Conservation (phyloP, 805 yeast genomes). For the Metschnikowia matae region DNA sequence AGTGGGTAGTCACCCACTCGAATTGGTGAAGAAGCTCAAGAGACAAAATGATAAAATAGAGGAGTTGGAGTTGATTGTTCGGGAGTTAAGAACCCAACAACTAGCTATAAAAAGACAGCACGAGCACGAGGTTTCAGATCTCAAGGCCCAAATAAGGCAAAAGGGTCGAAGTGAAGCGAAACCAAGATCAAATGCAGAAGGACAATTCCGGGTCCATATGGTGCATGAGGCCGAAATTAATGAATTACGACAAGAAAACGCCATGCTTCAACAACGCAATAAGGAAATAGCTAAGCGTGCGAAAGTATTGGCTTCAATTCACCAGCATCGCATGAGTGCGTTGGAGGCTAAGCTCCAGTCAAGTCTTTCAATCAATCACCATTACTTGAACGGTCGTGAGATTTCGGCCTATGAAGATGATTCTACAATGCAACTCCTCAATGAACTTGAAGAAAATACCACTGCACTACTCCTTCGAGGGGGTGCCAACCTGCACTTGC, state of each 20-base stretch:
- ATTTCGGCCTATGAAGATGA: constrained; percentile 1
- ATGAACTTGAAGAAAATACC: neutral
- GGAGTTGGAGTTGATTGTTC: constrained; percentile 11
- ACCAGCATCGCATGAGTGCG: constrained; percentile 7
- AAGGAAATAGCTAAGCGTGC: constrained; percentile 9
- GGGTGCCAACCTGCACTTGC: neutral
- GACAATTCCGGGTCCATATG: neutral
- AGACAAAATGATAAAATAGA: constrained; percentile 13
- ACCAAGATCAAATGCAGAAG: neutral
- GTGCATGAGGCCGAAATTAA: constrained; percentile 4
- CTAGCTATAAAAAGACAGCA: neutral
- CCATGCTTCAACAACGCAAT: constrained; percentile 3
- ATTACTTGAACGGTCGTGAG: constrained; percentile 1
- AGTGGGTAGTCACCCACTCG: neutral
- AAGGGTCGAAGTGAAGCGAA: neutral
- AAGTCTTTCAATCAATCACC: constrained; percentile 7
- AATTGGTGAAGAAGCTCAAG: constrained; percentile 8
- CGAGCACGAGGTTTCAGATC: neutral
- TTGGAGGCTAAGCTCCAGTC: constrained; percentile 10
- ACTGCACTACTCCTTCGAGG: neutral
- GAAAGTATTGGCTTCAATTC: constrained; percentile 4
- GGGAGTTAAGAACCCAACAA: constrained; percentile 8
- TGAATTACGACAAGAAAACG: constrained; percentile 4
- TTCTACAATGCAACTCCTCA: constrained; percentile 11
- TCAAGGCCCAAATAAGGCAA: neutral